A percentile compares a stretch with the other conserved stretches of the same genome.
phyloP scores from a whole-genome alignment of 208 protist species.

The Trypanosoma avium region DNA sequence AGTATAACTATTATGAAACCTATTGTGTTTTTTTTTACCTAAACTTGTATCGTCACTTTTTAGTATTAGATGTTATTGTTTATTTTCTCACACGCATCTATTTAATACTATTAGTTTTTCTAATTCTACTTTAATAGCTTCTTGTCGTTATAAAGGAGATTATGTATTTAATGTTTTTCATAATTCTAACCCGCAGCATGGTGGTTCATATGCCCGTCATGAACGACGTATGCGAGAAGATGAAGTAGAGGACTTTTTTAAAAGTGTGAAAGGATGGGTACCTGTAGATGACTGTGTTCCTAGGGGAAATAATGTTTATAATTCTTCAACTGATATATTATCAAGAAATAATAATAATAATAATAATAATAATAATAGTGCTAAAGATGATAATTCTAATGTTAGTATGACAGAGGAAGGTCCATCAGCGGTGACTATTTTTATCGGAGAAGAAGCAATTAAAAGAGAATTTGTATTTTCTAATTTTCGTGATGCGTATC shows the following conservation, averaged over 20 bases:
- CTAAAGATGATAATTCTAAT: background rate
- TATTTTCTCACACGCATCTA: too few relatives aligned
- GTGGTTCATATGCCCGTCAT: constrained; percentile 76
- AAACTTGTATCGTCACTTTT: too few relatives aligned
- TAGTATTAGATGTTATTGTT: too few relatives aligned
- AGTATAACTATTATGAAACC: too few relatives aligned
- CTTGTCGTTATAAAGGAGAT: constrained; percentile 39
- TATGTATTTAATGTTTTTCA: constrained; percentile 87
- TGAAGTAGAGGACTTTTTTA: constrained; percentile 82
- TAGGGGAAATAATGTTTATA: background rate
- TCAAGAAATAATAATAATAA: too few relatives aligned
- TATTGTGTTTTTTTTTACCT: too few relatives aligned
- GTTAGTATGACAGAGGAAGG: background rate
- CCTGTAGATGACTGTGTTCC: constrained; percentile 38
- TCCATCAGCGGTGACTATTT: constrained; percentile 18
- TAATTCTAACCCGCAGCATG: constrained; percentile 87
- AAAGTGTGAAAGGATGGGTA: constrained; percentile 76
- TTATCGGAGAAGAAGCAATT: constrained; percentile 68
- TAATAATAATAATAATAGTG: background rate
- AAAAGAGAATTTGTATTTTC: constrained; percentile 66
- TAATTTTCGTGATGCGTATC: constrained; percentile 64
- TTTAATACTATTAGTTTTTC: too few relatives aligned
- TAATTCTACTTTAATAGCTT: background rate
- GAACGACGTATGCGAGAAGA: constrained; percentile 87
- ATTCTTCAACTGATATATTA: too few relatives aligned